Evolutionary conservation across 2,329 filamentous ascomycete genomes (phyloP).

Genomic region (Phaeosphaeria sp.): DNA sequence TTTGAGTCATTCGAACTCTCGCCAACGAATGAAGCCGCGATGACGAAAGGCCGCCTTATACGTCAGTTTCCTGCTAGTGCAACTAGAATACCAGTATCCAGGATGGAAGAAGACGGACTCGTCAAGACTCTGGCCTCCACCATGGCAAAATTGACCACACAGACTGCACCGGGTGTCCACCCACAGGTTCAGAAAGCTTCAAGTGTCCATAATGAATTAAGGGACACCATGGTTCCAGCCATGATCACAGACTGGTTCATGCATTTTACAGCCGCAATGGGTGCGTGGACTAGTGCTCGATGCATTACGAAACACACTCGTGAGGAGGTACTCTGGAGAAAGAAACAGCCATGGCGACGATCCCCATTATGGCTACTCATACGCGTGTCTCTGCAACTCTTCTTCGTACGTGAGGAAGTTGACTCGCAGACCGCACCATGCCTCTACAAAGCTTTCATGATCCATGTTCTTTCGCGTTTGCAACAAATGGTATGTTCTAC

Average conservation of each 20-base stretch:
- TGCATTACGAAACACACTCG: slow-evolving; percentile 61
- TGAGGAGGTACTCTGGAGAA: slow-evolving; percentile 61
- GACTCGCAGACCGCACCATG: not conserved
- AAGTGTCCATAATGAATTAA: slow-evolving; percentile 47
- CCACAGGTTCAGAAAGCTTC: slow-evolving; percentile 50
- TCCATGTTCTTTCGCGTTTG: slow-evolving; percentile 57
- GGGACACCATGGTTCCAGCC: slow-evolving; percentile 59
- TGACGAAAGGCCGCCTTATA: slow-evolving; percentile 49
- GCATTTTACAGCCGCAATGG: slow-evolving; percentile 48
- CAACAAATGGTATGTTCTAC: slow-evolving; percentile 10
- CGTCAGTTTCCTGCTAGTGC: slow-evolving; percentile 56
- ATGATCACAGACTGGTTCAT: slow-evolving; percentile 62
- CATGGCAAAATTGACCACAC: slow-evolving; percentile 47
- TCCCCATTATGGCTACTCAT: slow-evolving; percentile 64
- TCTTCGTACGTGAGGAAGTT: slow-evolving; percentile 31
- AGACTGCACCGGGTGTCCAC: slow-evolving; percentile 44
- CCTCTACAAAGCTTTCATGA: slow-evolving; percentile 61
- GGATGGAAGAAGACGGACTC: slow-evolving; percentile 22
- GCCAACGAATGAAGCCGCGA: slow-evolving; percentile 48
- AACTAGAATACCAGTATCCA: slow-evolving; percentile 38
- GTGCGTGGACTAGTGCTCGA: slow-evolving; percentile 21
- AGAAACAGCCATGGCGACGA: slow-evolving; percentile 56
- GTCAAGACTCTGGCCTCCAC: slow-evolving; percentile 34
- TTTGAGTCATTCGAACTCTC: slow-evolving; percentile 58
- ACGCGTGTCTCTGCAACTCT: slow-evolving; percentile 58